Conservation (phyloP, 371 early-diverging fungal genomes). For the Zychaea mexicana region DNA sequence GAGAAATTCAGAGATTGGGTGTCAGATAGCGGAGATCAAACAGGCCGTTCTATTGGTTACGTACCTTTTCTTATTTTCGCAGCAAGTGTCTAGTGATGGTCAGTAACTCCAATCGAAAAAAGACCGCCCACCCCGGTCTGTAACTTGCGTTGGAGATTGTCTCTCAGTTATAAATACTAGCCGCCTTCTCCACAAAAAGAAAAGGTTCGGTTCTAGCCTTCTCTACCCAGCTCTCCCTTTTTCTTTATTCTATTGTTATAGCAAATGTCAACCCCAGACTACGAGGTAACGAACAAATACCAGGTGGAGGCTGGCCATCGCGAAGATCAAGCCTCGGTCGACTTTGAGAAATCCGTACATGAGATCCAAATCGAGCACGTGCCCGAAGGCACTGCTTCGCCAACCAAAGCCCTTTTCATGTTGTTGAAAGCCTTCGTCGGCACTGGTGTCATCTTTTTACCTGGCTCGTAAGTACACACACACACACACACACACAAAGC, state of each 20-base stretch:
- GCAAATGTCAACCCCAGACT: slow-evolving; percentile 3
- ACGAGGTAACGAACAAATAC: slow-evolving; percentile 11
- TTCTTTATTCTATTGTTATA: background rate
- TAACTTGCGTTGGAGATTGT: no score
- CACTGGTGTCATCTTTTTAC: slow-evolving; percentile 68
- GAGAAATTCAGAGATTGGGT: background rate
- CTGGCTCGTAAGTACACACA: slow-evolving; percentile 56
- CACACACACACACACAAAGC: background rate
- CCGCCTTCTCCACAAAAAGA: slow-evolving; percentile 2
- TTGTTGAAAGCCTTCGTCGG: slow-evolving; percentile 81
- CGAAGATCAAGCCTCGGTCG: slow-evolving; percentile 16
- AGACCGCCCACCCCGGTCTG: slow-evolving; percentile 8
- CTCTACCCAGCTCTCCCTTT: background rate
- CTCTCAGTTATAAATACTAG: slow-evolving; percentile 8
- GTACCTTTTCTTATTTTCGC: background rate
- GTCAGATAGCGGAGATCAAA: slow-evolving; percentile 8
- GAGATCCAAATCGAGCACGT: slow-evolving; percentile 24
- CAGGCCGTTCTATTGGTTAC: background rate
- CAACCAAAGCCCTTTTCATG: slow-evolving; percentile 73
- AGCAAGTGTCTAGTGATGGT: no score
- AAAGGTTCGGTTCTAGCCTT: background rate
- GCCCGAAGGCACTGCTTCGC: slow-evolving; percentile 49
- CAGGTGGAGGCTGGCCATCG: slow-evolving; percentile 12
- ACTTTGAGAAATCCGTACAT: slow-evolving; percentile 17
- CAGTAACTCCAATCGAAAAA: background rate